phyloP scores from a whole-genome alignment of 345 rosid genomes.

The Salix koriyanagi region DNA sequence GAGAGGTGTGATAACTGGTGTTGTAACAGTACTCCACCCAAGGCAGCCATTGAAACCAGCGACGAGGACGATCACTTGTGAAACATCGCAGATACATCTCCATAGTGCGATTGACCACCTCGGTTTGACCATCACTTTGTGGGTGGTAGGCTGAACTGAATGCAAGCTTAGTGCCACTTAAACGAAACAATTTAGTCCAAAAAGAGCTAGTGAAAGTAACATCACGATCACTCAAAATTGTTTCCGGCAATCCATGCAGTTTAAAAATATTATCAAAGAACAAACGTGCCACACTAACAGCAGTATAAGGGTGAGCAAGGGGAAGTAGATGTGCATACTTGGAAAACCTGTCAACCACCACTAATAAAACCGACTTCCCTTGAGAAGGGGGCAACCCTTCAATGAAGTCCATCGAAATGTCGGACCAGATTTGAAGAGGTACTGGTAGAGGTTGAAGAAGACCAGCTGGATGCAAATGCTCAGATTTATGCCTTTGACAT shows the following conservation, averaged over 20 bases:
- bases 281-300: neutral
- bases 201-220: too few species aligned
- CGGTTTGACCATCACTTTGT: neutral
- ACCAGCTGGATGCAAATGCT: neutral
- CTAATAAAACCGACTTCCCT: neutral
- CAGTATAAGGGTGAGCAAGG: neutral
- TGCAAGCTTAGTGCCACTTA: too few species aligned
- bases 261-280: too few species aligned
- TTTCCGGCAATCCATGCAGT: too few species aligned
- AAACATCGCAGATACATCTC: constrained; percentile 1
- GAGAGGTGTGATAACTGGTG: neutral
- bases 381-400: neutral
- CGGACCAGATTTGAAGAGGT: neutral
- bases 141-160: neutral
- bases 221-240: too few species aligned
- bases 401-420: neutral
- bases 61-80: neutral
- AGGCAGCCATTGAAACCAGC: neutral
- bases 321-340: neutral
- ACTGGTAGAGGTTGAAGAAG: neutral
- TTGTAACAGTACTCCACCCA: constrained; percentile 10
- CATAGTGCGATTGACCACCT: neutral
- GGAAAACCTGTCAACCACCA: neutral
- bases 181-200: too few species aligned
- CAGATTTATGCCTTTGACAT: too few species aligned